Evolutionary conservation across 177 flowering plant genomes (phyloP).

Genomic region (Vitis hybrid): DNA sequence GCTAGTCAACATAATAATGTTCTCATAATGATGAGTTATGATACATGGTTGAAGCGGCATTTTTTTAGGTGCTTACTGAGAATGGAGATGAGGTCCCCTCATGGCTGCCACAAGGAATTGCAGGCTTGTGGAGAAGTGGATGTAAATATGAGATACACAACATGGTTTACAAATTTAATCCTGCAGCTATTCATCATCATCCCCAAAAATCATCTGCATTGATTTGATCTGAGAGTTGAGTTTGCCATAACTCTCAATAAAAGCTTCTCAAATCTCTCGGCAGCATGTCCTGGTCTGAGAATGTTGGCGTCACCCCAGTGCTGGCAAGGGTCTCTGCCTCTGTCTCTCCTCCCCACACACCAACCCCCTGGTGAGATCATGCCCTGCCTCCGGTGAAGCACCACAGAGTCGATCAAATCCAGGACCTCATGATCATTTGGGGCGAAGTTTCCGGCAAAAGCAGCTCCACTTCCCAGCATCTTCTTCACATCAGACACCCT

Average conservation of each 20-base stretch:
- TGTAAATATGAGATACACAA: too few species aligned
- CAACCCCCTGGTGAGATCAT: constrained; percentile 41
- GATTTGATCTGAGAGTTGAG: constrained; percentile 13
- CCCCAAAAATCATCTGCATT: constrained; percentile 1
- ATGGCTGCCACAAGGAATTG: background rate
- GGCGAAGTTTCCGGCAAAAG: constrained; percentile 38
- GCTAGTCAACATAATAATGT: too few species aligned
- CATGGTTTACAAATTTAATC: too few species aligned
- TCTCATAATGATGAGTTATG: too few species aligned
- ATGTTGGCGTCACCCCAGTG: constrained; percentile 26
- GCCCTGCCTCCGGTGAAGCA: constrained; percentile 24
- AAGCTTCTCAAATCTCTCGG: constrained; percentile 27
- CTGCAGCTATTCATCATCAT: background rate
- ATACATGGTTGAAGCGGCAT: too few species aligned
- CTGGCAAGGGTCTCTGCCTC: constrained; percentile 12
- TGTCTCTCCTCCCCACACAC: constrained; percentile 31
- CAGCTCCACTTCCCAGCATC: constrained; percentile 39
- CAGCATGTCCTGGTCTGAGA: constrained; percentile 28
- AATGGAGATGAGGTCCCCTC: too few species aligned
- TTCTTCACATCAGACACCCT: constrained; percentile 28
- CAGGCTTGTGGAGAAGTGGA: too few species aligned
- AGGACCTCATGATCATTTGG: constrained; percentile 26
- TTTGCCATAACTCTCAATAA: constrained; percentile 18
- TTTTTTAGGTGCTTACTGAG: too few species aligned
- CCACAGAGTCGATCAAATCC: constrained; percentile 30